phyloP scores from a whole-genome alignment of 768 basidiomycete species.

The Hirschioporus abietinus region DNA sequence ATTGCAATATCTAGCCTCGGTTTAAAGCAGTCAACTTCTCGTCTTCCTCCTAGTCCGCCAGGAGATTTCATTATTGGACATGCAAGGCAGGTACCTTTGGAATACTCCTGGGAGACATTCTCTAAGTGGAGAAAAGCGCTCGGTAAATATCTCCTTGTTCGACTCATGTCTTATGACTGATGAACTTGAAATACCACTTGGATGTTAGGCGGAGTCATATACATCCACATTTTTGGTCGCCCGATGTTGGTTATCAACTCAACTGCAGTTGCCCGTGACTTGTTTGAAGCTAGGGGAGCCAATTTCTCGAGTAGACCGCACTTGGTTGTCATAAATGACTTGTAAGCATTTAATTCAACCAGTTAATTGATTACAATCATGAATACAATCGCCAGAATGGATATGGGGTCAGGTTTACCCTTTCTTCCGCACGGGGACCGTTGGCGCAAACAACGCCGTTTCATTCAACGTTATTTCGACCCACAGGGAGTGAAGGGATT shows the following conservation, averaged over 20 bases:
- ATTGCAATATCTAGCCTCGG: background rate
- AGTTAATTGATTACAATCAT: background rate
- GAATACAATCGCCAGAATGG: conserved; percentile 9
- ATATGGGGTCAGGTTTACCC: conserved; percentile 17
- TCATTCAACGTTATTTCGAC: conserved; percentile 24
- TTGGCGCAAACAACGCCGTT: conserved; percentile 24
- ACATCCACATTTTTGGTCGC: conserved; percentile 23
- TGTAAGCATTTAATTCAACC: background rate
- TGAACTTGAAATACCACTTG: background rate
- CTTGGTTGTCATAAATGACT: conserved; percentile 12
- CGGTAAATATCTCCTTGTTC: conserved; percentile 13
- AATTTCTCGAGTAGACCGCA: conserved; percentile 30
- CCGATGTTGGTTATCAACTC: conserved; percentile 29
- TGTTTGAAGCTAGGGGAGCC: conserved; percentile 27
- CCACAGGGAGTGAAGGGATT: conserved; percentile 16
- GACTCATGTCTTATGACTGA: background rate
- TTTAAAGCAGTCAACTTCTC: background rate
- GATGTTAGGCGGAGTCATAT: conserved; percentile 26
- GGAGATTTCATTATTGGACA: conserved; percentile 26
- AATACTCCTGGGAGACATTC: conserved; percentile 21
- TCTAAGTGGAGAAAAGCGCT: conserved; percentile 23
- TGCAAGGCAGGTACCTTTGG: conserved; percentile 23
- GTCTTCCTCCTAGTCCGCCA: conserved; percentile 24
- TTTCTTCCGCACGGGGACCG: conserved; percentile 22
- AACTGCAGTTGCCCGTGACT: conserved; percentile 24